Evolutionary conservation across 208 protist species (phyloP).

Genomic region (Phytomonas sp.): DNA sequence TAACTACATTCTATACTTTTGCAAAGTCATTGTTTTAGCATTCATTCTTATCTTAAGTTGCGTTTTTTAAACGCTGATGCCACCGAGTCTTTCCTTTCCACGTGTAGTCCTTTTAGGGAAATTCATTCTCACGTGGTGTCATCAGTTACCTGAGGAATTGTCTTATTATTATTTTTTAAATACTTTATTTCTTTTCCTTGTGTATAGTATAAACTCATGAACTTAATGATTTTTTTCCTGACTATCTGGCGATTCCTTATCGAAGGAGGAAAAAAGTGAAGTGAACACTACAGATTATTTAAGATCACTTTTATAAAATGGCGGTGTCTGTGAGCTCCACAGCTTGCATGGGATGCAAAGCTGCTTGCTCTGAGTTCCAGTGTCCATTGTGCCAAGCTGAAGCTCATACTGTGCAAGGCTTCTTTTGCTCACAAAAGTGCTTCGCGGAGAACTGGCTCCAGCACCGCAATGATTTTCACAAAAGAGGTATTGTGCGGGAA

Average conservation of each 20-base stretch:
- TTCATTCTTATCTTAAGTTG: background rate
- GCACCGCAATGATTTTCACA: conserved; percentile 67
- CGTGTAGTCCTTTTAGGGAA: background rate
- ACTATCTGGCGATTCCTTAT: background rate
- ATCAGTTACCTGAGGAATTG: background rate
- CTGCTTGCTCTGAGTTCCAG: conserved; percentile 45
- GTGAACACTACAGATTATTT: background rate
- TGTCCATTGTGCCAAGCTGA: conserved; percentile 83
- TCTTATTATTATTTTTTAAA: background rate
- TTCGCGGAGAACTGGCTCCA: conserved; percentile 72
- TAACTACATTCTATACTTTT: background rate
- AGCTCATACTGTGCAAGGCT: conserved; percentile 37
- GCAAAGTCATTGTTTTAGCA: background rate
- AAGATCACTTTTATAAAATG: background rate
- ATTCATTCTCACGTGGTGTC: background rate
- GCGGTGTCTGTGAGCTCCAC: background rate
- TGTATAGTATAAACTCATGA: background rate
- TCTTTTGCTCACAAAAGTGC: conserved; percentile 78
- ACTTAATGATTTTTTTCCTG: background rate
- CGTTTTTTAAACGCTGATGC: background rate
- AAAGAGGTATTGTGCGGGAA: conserved; percentile 51
- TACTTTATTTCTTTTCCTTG: background rate
- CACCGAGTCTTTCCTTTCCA: background rate
- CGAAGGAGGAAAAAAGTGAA: background rate
- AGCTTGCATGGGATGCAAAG: conserved; percentile 52